Conservation (phyloP, 2,329 filamentous ascomycete species). For the Aspergillus costaricaensis region DNA sequence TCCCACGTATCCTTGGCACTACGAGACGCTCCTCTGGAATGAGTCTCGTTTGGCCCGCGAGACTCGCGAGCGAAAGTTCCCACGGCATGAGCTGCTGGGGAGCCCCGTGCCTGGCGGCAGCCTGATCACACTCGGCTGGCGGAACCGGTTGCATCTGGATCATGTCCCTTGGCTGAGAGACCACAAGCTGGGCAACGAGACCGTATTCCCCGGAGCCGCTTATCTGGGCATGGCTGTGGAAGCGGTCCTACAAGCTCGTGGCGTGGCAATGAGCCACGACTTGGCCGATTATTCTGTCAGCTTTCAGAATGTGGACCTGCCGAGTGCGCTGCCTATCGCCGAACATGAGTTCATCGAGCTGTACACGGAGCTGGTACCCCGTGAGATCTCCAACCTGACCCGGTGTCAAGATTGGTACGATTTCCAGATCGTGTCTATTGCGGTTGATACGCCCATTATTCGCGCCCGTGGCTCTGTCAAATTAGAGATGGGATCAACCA, state of each 20-base stretch:
- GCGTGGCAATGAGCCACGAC: neutral
- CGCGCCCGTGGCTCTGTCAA: neutral
- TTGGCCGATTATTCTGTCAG: neutral
- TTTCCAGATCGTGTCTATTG: neutral
- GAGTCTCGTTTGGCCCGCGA: neutral
- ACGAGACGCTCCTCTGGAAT: conserved; percentile 3
- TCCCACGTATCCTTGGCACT: conserved; percentile 8
- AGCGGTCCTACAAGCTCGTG: neutral
- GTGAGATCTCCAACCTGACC: neutral
- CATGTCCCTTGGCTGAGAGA: conserved; percentile 45
- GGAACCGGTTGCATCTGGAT: conserved; percentile 29
- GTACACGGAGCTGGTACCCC: neutral
- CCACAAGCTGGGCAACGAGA: conserved; percentile 17
- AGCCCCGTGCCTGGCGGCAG: conserved; percentile 29
- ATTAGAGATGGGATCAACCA: neutral
- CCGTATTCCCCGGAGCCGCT: neutral
- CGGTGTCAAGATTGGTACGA: neutral
- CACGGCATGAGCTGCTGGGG: conserved; percentile 25
- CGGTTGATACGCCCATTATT: neutral
- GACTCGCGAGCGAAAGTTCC: neutral
- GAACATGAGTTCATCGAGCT: neutral
- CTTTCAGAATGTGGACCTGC: neutral
- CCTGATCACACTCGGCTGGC: conserved; percentile 23
- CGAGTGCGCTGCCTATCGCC: neutral
- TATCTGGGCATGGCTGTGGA: neutral